These are phyloP conservation scores for Saturnispora galanensis DNA, from an alignment of 805 yeast species.

Conservation along the genomic window DNA sequence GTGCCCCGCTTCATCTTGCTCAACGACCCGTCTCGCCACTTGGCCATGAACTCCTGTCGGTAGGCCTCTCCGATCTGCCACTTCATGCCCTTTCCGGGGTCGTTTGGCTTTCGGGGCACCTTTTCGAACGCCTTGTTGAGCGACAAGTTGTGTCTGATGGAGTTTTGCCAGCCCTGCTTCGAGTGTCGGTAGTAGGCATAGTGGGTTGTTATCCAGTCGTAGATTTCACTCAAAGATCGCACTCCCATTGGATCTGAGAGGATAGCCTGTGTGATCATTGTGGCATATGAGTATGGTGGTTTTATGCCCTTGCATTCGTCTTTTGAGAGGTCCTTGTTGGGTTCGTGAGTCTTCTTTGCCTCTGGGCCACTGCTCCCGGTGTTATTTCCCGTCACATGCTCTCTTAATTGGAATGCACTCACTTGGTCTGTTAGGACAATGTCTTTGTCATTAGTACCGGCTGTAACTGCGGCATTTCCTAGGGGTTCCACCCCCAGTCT, in stretches of 20 bases:
- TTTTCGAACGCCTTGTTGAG: slow-evolving; percentile 95
- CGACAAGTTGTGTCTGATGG: slow-evolving; percentile 90
- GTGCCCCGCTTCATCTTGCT: slow-evolving; percentile 72
- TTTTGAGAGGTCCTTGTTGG: slow-evolving; percentile 55
- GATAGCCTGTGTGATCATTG: slow-evolving; percentile 97
- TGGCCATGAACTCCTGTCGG: slow-evolving; percentile 72
- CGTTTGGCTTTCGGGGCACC: slow-evolving; percentile 89
- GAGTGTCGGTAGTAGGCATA: slow-evolving; percentile 88
- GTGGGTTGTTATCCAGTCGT: slow-evolving; percentile 78
- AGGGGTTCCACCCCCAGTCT: slow-evolving; percentile 3
- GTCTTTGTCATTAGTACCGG: not conserved
- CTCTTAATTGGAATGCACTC: slow-evolving; percentile 36
- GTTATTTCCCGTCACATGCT: slow-evolving; percentile 7
- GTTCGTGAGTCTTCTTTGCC: slow-evolving; percentile 1
- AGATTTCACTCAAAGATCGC: slow-evolving; percentile 82
- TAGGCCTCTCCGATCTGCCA: slow-evolving; percentile 91
- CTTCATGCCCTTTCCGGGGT: slow-evolving; percentile 98
- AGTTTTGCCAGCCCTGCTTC: slow-evolving; percentile 97
- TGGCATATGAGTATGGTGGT: slow-evolving; percentile 95
- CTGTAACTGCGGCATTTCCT: no score
- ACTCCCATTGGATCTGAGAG: slow-evolving; percentile 81
- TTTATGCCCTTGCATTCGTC: slow-evolving; percentile 90
- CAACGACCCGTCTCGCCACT: slow-evolving; percentile 67
- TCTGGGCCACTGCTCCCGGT: slow-evolving; percentile 3
- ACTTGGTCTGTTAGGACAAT: slow-evolving; percentile 15